Evolutionary conservation across 768 basidiomycete genomes (phyloP), one percentile per base, ranked within the genome.

Genomic region (Pseudohyphozyma bogoriensis): DNA sequence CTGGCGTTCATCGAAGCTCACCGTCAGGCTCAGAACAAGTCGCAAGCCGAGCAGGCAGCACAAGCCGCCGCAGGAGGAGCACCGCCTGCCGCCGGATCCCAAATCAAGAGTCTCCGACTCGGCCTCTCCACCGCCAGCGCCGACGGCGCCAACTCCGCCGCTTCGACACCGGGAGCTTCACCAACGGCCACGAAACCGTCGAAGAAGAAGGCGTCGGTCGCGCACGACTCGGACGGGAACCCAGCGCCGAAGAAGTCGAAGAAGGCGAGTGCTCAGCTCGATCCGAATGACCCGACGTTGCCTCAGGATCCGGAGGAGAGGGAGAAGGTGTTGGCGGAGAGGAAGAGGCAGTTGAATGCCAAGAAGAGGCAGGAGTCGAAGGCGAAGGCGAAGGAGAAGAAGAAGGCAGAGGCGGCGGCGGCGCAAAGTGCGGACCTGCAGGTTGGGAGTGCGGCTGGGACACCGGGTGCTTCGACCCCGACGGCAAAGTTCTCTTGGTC

Each of bases 1-100:
- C 55, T 66, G 29, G 65, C 65, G 15, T 66, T 66, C 58, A 66
- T 66, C 39, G 61, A 66, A 45, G 40, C 61, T 22, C 60, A 60
- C 50, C 65, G 65, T 42, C 61, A 66, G 24, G 61, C 61, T 2
- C 58, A 55, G 22, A 26, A 56, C 24, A 66, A 62, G 39, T 51
- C n/a, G n/a, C n/a, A 50, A 5, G 50, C 59, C 24, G 29, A n/a
- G 6, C 16, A 28, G 31, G 47, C 47, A 28, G 29, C 47, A 4
- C 47, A 50, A 32, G 16, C 29, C 47, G 31, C 47, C 31, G 29
- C 29, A 6, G 24, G 15, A 26, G 26, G 28, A 26, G 29, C 47
- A 29, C 47, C 47, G 28, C 31, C 28, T 29, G 47, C 28, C 47
- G 29, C 29, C 28, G 24, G 16, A 29, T 26, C 16, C 47, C 47